Evolutionary conservation across 78 protist species (phyloP).

Genomic region (Dictyostelium intermedium): DNA sequence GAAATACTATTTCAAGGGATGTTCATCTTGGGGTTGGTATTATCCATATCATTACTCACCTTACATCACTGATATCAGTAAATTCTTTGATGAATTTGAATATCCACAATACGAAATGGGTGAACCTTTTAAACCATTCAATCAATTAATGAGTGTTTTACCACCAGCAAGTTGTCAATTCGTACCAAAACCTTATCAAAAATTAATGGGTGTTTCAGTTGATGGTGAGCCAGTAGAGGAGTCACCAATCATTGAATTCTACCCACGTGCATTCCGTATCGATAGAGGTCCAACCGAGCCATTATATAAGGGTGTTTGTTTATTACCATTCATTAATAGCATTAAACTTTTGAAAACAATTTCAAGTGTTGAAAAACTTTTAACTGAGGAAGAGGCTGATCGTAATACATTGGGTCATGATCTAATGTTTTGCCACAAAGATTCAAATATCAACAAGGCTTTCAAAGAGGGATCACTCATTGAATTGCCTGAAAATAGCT

Average conservation of each 20-base stretch:
- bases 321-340: slow-evolving; percentile 97
- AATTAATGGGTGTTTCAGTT: slow-evolving; percentile 79
- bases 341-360: slow-evolving; percentile 59
- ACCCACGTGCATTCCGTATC: slow-evolving; percentile 91
- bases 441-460: background rate
- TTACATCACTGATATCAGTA: slow-evolving; percentile 39
- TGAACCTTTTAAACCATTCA: slow-evolving; percentile 94
- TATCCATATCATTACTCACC: slow-evolving; percentile 99
- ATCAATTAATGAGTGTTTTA: slow-evolving; percentile 98
- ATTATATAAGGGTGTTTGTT: slow-evolving; percentile 91
- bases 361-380: background rate
- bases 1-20: slow-evolving; percentile 96
- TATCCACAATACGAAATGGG: slow-evolving; percentile 34
- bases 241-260: slow-evolving; percentile 93
- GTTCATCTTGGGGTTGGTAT: slow-evolving; percentile 97
- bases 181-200: slow-evolving; percentile 82
- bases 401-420: slow-evolving; percentile 64
- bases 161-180: slow-evolving; percentile 87
- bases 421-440: slow-evolving; percentile 12
- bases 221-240: slow-evolving; percentile 21
- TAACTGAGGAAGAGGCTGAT: slow-evolving; percentile 57
- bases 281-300: slow-evolving; percentile 46
- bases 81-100: background rate
- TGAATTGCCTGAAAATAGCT: background rate
- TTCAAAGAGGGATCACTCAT: background rate